Evolutionary conservation across 306 rosid genomes (phyloP).

Genomic region (Trifolium pratense): DNA sequence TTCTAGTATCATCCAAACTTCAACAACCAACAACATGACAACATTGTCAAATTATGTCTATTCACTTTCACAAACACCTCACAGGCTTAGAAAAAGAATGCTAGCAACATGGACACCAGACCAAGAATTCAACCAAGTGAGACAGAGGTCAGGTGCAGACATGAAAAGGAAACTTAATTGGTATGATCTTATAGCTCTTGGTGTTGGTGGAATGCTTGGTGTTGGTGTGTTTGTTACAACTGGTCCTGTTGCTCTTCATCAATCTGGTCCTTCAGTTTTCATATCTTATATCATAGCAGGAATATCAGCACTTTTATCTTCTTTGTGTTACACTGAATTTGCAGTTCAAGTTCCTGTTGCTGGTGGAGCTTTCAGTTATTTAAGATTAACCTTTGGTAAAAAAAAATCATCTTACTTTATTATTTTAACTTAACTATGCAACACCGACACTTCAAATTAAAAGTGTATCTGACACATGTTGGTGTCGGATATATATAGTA

Average conservation of each 20-base stretch:
- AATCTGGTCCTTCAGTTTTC: constrained; percentile 87
- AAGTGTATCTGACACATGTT: background rate
- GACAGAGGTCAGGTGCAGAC: constrained; percentile 90
- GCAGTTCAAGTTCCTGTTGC: constrained; percentile 94
- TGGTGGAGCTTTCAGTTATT: constrained; percentile 95
- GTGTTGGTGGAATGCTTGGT: constrained; percentile 97
- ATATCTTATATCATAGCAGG: constrained; percentile 87
- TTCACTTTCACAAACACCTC: constrained; percentile 83
- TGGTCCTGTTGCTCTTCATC: constrained; percentile 63
- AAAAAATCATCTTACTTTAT: background rate
- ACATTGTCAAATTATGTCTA: constrained; percentile 63
- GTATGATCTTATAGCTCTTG: constrained; percentile 85
- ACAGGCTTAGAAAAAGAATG: constrained; percentile 79
- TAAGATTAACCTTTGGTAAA: constrained; percentile 85
- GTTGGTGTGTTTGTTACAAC: constrained; percentile 96
- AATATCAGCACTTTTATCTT: constrained; percentile 85
- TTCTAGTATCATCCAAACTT: too few relatives aligned
- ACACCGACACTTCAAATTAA: background rate
- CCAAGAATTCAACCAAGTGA: constrained; percentile 83
- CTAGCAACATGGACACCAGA: constrained; percentile 94
- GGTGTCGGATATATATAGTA: background rate
- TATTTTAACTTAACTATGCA: background rate
- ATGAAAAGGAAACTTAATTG: constrained; percentile 87
- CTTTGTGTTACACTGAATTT: constrained; percentile 90
- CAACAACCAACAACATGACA: constrained; percentile 42